Conservation (phyloP, 2,329 filamentous ascomycete species). For the Diatrype stigma region DNA sequence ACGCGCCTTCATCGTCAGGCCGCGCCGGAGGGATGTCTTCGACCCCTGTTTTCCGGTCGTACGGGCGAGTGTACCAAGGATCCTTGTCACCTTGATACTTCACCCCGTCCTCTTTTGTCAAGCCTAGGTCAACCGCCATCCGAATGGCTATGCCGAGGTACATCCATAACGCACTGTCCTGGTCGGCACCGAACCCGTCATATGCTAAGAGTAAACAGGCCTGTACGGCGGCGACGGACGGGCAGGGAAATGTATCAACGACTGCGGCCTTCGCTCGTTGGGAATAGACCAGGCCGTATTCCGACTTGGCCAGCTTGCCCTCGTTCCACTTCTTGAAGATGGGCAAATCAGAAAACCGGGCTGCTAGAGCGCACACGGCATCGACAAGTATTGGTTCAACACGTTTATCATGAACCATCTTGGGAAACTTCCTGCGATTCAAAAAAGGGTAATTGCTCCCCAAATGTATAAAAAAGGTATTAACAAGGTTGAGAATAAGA, state of each 20-base stretch:
- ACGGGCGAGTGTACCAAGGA: conserved; percentile 43
- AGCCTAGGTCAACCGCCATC: conserved; percentile 74
- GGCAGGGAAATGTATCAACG: conserved; percentile 77
- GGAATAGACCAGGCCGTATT: conserved; percentile 74
- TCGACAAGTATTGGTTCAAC: conserved; percentile 83
- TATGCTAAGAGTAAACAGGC: conserved; percentile 81
- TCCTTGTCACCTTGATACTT: conserved; percentile 54
- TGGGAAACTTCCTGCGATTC: conserved; percentile 66
- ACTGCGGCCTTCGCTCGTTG: conserved; percentile 79
- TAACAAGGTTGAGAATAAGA: conserved; percentile 70
- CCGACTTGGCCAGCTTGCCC: conserved; percentile 50
- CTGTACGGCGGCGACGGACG: conserved; percentile 78
- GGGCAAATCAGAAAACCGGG: conserved; percentile 68
- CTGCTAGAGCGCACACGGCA: conserved; percentile 76
- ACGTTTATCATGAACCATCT: conserved; percentile 73
- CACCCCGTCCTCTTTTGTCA: conserved; percentile 77
- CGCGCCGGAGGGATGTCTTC: conserved; percentile 26
- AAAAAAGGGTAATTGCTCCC: conserved; percentile 86
- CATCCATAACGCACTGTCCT: conserved; percentile 91
- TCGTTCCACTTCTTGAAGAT: conserved; percentile 47
- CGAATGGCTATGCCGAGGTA: conserved; percentile 84
- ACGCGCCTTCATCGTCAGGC: conserved; percentile 36
- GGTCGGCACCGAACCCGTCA: conserved; percentile 82
- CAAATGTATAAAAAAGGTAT: conserved; percentile 76
- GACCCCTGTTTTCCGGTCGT: conserved; percentile 32